Evolutionary conservation across 805 yeast genomes (phyloP), one percentile per base, ranked within the genome.

Genomic region (Metschnikowia arizonensis): DNA sequence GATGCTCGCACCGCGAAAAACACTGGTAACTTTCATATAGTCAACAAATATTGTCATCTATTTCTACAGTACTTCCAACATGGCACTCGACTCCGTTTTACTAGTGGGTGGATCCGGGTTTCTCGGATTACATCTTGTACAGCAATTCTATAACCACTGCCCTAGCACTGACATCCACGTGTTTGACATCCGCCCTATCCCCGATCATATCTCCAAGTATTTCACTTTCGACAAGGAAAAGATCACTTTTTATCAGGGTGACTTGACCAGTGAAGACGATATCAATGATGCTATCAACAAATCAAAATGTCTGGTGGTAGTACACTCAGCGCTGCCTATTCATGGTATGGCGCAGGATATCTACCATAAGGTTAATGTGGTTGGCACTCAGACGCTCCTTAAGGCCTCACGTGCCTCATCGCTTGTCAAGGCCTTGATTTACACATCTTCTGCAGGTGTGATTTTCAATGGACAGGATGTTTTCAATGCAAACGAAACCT

Each of bases 361-460:
- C 36, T 91, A 91, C 66, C 85, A 82, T 54, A 85, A 85, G 55
- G 99, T 93, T 40, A 93, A 93, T 59, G 91, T 93, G 25, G 77
- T 79, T 37, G 99, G 99, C 33, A 93, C 99, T 1, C 69, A 72
- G 46, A 87, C 83, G 50, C 76, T 93, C 29, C 67, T 91, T 33
- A 69, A 77, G 37, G 83, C 83, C 40, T 81, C 90, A 36, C 72
- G 78, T 54, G 69, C 68, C 37, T 57, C 69, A 36, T 63, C 64
- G 9, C 8, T 39, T 6, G 74, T 81, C 7, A 76, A 75, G 49
- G 91, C 90, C 0, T 70, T 93, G 31, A 95, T 93, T 2, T 93
- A 90, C 68, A 93, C 99, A 1, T 90, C 97, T 0, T 88, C 97
- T 2, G 98, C 99, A 0, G 97, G 99, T 53, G 99, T 93, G 23